These are phyloP conservation scores for Saccharomycopsis javanensis DNA, from an alignment of 805 yeast genomes.

Conservation along the genomic window DNA sequence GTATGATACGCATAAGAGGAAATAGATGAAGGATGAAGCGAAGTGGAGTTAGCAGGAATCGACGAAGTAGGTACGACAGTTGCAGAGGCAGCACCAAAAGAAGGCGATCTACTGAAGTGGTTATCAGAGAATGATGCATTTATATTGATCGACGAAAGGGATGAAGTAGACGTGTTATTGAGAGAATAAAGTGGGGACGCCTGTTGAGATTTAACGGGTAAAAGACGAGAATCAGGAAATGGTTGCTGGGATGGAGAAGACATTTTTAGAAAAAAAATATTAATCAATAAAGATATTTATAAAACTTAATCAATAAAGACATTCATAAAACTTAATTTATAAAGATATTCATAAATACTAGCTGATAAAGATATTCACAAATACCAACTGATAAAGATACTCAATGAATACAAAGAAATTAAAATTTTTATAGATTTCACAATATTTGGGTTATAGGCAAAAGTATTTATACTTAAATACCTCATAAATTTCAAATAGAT, in stretches of 20 bases:
- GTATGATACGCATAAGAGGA: background rate
- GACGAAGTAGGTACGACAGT: background rate
- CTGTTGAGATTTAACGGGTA: background rate
- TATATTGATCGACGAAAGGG: conserved; percentile 12
- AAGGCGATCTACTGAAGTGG: background rate
- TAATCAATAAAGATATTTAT: too few relatives aligned
- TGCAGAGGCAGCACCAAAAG: background rate
- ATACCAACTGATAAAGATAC: too few relatives aligned
- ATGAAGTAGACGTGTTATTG: conserved; percentile 6
- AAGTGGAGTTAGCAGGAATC: background rate
- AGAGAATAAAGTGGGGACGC: conserved; percentile 7
- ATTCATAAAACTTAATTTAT: too few relatives aligned
- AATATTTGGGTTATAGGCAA: too few relatives aligned
- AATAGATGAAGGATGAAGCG: background rate
- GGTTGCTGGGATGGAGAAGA: background rate
- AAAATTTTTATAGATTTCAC: too few relatives aligned
- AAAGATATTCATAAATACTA: too few relatives aligned
- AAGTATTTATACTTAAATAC: too few relatives aligned
- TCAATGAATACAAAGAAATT: too few relatives aligned
- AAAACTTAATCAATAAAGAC: too few relatives aligned
- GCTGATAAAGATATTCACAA: too few relatives aligned
- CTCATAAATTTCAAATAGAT: too few relatives aligned
- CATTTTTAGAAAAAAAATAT: background rate
- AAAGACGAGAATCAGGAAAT: background rate
- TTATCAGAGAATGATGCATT: conserved; percentile 4